Base-by-base conservation (phyloP, 2,329 filamentous ascomycete genomes). In the Scytalidium sp. region DNA sequence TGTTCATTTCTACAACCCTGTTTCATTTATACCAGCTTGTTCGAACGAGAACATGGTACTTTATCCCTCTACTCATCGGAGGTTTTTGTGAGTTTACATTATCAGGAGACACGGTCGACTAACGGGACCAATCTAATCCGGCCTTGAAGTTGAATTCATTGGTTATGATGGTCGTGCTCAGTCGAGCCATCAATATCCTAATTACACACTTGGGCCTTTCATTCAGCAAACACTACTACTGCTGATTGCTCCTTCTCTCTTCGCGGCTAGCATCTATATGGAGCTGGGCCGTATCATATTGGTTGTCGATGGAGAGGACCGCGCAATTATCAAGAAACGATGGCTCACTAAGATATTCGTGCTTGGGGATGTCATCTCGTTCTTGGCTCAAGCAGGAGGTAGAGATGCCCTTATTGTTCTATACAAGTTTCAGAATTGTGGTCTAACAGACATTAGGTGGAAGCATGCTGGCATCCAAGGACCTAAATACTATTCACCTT, bases 301-400 rank as follows among this genome's bases (percentile, higher is more conserved):
- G 3, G 49, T 67, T 11, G 60, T 67, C 3, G 46, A 66, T 32
- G 70, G 67, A 2, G 67, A 74, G 41, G 41, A 61, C 4, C 58
- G 64, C 22, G 64, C 68, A 4, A 47, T 64, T 6, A 69, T 74
- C 39, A 60, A 59, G 0, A 49, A 56, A 0, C 63, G 59, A n/a
- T 61, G 64, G 53, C 54, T 74, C 6, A 75, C 71, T 2, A 64
- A 74, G 49, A 63, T 75, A 25, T 77, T 77, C 46, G 73, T 77
- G 3, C 47, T 56, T 19, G 73, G 73, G 9, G 74, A 77, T 50
- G 60, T 75, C 1, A 27, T 75, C 3, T 71, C 68, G 6, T 74
- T 76, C 57, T 22, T 72, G 2, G 59, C 73, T 2, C 74, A 76
- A 54, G 45, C 54, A n/a, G 42, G 61, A 3, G 65, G 45, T 42